Evolutionary conservation across 1,284 basidiomycete species (phyloP).

Genomic region (Apiotrichum mycotoxinovorans): DNA sequence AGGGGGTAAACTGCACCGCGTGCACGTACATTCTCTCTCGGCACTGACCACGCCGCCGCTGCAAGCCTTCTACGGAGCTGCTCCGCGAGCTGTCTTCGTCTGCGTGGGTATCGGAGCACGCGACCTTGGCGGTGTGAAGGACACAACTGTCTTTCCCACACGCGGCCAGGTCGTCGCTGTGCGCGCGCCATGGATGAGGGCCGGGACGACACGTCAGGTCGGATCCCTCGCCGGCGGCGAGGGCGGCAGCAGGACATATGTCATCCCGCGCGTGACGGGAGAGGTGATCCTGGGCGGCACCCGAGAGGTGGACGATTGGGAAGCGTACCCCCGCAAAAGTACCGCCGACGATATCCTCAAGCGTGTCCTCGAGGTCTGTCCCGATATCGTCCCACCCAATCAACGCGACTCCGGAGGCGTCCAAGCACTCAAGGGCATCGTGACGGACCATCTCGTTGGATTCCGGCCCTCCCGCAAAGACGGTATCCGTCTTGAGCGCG

Average conservation of each 20-base stretch:
- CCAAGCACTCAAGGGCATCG: constrained; percentile 20
- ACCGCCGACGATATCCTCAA: constrained; percentile 35
- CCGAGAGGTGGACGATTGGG: constrained; percentile 43
- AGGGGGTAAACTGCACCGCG: constrained; percentile 28
- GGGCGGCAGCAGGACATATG: constrained; percentile 47
- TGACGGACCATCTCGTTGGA: constrained; percentile 32
- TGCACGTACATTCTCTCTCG: constrained; percentile 25
- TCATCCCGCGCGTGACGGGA: constrained; percentile 45
- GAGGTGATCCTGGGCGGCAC: constrained; percentile 49
- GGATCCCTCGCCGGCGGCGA: constrained; percentile 41
- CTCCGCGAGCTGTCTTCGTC: constrained; percentile 60
- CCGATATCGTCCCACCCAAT: constrained; percentile 26
- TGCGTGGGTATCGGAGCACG: constrained; percentile 62
- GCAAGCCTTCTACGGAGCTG: constrained; percentile 17
- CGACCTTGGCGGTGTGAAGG: constrained; percentile 54
- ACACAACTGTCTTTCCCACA: constrained; percentile 54
- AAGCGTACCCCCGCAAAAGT: constrained; percentile 31
- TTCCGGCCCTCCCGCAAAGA: constrained; percentile 38
- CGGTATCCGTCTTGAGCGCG: constrained; percentile 35
- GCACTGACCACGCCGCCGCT: constrained; percentile 17
- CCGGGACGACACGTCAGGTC: constrained; percentile 44
- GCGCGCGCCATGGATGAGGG: constrained; percentile 49
- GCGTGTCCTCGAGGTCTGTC: constrained; percentile 41
- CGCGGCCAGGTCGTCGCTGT: constrained; percentile 58
- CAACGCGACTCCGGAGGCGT: neutral